Evolutionary conservation across 257 asterid genomes (phyloP), one percentile per base, ranked within the genome.

Genomic region (Solanum megistacrolobum): DNA sequence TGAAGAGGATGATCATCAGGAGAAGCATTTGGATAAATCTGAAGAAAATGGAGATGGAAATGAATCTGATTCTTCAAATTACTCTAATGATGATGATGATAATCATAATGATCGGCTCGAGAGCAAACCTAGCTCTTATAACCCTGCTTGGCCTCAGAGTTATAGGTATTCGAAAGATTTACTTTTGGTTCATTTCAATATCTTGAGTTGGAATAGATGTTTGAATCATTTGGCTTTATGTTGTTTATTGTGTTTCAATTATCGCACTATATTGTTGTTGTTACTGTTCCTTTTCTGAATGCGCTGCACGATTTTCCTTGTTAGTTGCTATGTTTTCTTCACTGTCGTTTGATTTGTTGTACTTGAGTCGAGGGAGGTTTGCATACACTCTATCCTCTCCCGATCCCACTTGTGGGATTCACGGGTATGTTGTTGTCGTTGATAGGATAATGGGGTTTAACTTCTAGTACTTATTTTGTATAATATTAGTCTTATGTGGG

Each of bases 141-240:
- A 88, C 39, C 88, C 95, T 66, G 89, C 96, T 76, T 96, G 99
- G 99, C 99, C 99, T 93, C 99, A 95, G 84, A 96, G 98, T 94
- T 96, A 95, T 91, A 93, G 99, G 99, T 96, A 87, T 46, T 82
- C 41, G 12, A 27, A 48, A 39, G 27, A 8, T 66, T 55, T 32
- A 13, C 65, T 34, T 60, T 23, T 69, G 32, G 12, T 11, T 79
- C 23, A 68, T 20, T 52, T 52, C 29, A 60, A 32, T 23, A 68
- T 11, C 39, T 27, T 36, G 62, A 35, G 66, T 62, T 38, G 60
- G 9, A 68, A 62, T 39, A 65, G 21, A 68, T 85, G 12, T 48
- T 29, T 82, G 85, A 41, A 43, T 41, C 84, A 78, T 39, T 13
- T 78, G 34, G 60, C 23, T n/a, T 76, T 11, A 1, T 25, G 34